Conservation (phyloP, 2,329 filamentous ascomycete genomes). For the Ceratocystis lukuohia region DNA sequence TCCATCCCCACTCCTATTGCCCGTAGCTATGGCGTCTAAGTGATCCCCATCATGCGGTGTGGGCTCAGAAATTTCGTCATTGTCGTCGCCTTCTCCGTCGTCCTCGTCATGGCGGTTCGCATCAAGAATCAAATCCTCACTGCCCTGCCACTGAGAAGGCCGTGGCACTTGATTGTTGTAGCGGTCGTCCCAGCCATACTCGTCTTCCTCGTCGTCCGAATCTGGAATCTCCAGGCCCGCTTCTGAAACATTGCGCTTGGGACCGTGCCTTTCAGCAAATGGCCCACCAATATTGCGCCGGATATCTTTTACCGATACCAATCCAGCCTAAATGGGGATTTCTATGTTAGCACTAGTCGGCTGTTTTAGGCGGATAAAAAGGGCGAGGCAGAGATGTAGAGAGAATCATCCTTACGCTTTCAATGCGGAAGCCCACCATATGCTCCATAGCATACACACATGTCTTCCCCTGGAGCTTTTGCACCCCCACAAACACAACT, state of each 20-base stretch:
- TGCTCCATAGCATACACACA: constrained; percentile 30
- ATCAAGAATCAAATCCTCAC: constrained; percentile 47
- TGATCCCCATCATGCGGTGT: neutral
- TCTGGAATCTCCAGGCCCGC: constrained; percentile 38
- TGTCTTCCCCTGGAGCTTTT: constrained; percentile 48
- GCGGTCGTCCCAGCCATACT: constrained; percentile 59
- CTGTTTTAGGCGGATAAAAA: constrained; percentile 5
- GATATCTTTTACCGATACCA: constrained; percentile 22
- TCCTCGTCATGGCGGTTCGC: constrained; percentile 28
- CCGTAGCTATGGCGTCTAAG: neutral
- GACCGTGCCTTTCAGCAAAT: constrained; percentile 23
- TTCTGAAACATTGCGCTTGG: constrained; percentile 48
- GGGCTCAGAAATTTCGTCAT: constrained; percentile 14
- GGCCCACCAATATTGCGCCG: constrained; percentile 4
- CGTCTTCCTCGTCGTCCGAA: constrained; percentile 51
- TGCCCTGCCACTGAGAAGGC: constrained; percentile 56
- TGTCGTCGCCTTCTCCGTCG: constrained; percentile 20
- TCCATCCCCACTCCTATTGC: neutral
- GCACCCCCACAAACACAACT: constrained; percentile 33
- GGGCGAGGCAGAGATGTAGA: no score
- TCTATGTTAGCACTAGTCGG: neutral
- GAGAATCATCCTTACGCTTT: constrained; percentile 28
- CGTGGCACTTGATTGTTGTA: constrained; percentile 45
- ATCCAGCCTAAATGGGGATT: constrained; percentile 6
- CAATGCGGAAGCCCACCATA: constrained; percentile 38